Evolutionary conservation across 2,329 filamentous ascomycete genomes (phyloP).

Genomic region (Helminthosporium solani): DNA sequence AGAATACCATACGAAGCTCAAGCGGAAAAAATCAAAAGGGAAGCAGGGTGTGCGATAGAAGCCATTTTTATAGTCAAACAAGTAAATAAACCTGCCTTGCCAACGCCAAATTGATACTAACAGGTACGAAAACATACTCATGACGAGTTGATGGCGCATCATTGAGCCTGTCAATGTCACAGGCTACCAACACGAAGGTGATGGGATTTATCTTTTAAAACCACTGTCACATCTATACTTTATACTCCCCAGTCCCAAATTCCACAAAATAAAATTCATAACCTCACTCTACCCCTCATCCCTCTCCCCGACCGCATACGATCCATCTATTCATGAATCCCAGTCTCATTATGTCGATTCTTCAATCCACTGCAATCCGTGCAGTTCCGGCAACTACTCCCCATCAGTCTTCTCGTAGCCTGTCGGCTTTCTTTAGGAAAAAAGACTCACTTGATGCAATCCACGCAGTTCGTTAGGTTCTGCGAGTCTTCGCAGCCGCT

Average conservation of each 20-base stretch:
- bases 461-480: background rate
- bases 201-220: too few species aligned
- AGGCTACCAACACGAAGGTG: too few species aligned
- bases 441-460: constrained; percentile 4
- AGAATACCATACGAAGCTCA: constrained; percentile 22
- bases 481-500: too few species aligned
- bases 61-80: background rate
- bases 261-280: too few species aligned
- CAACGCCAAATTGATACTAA: too few species aligned
- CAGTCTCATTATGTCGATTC: constrained; percentile 9
- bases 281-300: too few species aligned
- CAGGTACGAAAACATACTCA: too few species aligned
- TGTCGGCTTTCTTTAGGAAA: background rate
- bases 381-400: constrained; percentile 1
- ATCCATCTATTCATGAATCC: constrained; percentile 12
- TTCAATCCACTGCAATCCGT: constrained; percentile 13
- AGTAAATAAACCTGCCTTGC: background rate
- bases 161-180: too few species aligned
- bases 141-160: too few species aligned
- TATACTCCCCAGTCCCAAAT: too few species aligned
- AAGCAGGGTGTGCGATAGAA: background rate
- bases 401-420: background rate
- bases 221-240: too few species aligned
- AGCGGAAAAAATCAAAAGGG: constrained; percentile 4
- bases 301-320: too few species aligned